A percentile compares a stretch with the other conserved stretches of the same genome.
phyloP scores from a whole-genome alignment of 345 rosid genomes.

The Psidium guajava region DNA sequence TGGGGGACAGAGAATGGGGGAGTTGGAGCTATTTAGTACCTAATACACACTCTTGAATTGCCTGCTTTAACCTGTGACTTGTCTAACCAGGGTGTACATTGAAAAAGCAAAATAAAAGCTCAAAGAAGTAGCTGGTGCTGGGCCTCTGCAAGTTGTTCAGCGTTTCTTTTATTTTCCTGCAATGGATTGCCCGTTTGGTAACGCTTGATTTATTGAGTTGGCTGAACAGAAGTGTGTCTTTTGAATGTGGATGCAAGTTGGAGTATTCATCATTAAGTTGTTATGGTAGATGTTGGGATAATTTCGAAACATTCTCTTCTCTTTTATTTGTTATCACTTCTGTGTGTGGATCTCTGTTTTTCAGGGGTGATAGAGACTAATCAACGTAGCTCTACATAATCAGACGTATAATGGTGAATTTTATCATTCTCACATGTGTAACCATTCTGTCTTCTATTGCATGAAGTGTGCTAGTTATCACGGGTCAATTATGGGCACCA shows the following conservation, averaged over 20 bases:
- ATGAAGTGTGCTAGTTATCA: neutral
- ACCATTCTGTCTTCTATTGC: neutral
- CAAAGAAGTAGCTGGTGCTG: neutral
- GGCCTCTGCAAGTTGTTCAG: neutral
- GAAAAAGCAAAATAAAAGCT: neutral
- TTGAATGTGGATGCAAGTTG: neutral
- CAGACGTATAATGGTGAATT: neutral
- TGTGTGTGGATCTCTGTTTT: neutral
- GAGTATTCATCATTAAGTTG: neutral
- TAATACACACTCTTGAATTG: neutral
- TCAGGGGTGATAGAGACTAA: neutral
- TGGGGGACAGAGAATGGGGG: neutral
- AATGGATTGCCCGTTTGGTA: neutral
- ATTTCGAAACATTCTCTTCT: neutral
- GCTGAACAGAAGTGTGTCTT: neutral
- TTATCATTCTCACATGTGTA: neutral
- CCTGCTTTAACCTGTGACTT: neutral
- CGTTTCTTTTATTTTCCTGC: neutral
- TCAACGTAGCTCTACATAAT: neutral
- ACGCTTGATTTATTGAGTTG: neutral
- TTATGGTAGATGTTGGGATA: neutral
- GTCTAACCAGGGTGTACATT: neutral
- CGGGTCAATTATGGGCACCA: neutral
- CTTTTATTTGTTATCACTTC: neutral
- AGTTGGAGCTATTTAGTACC: too few relatives aligned